phyloP scores from a whole-genome alignment of 2,329 filamentous ascomycete genomes.

The Cladosporium sp. region DNA sequence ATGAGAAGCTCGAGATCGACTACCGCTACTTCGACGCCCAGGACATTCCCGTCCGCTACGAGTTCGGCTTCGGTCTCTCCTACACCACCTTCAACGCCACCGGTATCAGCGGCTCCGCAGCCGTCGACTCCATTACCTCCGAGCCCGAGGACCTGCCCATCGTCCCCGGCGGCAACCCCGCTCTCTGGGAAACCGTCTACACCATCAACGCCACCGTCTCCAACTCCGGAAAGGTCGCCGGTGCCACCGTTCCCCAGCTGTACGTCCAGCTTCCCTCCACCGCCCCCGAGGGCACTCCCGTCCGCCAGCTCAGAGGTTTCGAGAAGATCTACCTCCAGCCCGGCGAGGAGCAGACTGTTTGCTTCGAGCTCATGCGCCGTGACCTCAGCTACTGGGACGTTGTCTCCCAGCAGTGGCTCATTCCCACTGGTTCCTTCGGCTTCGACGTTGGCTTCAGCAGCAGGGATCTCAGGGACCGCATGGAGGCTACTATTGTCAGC shows the following conservation, averaged over 20 bases:
- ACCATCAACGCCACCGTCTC: slow-evolving; percentile 44
- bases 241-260: slow-evolving; percentile 52
- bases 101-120: slow-evolving; percentile 31
- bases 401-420: slow-evolving; percentile 38
- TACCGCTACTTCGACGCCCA: slow-evolving; percentile 80
- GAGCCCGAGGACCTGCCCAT: slow-evolving; percentile 9
- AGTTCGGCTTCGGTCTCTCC: slow-evolving; percentile 78
- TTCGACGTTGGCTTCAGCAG: slow-evolving; percentile 10
- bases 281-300: slow-evolving; percentile 29
- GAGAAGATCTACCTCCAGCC: slow-evolving; percentile 35
- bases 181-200: slow-evolving; percentile 55
- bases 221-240: slow-evolving; percentile 49
- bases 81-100: slow-evolving; percentile 63
- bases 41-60: slow-evolving; percentile 67
- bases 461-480: slow-evolving; percentile 8
- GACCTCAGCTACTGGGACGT: slow-evolving; percentile 43
- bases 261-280: slow-evolving; percentile 47
- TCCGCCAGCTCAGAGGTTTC: slow-evolving; percentile 33
- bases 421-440: slow-evolving; percentile 7
- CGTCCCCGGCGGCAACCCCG: slow-evolving; percentile 29
- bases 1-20: slow-evolving; percentile 77
- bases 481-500: slow-evolving; percentile 7
- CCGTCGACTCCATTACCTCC: slow-evolving; percentile 26
- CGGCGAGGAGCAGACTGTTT: slow-evolving; percentile 23
- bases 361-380: slow-evolving; percentile 37